Percentiles rank a stretch among this genome's conserved stretches.
Conservation (phyloP, 495 filamentous ascomycete species). For the Tuber umbilicatum region DNA sequence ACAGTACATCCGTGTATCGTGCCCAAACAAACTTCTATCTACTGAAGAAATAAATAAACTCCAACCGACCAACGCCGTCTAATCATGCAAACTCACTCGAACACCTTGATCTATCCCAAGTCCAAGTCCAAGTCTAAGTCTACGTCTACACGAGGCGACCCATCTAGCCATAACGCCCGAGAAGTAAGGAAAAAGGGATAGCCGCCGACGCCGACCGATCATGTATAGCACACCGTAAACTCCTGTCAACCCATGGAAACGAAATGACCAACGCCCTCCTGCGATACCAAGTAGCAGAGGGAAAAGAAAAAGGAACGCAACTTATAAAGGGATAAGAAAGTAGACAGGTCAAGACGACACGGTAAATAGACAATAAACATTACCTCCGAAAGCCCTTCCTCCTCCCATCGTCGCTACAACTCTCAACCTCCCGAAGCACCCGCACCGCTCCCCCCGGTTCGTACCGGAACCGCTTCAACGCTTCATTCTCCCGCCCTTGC, state of each 20-base stretch:
- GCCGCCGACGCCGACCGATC: neutral
- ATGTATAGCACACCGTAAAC: neutral
- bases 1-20: too few species aligned
- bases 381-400: constrained; percentile 13
- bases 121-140: neutral
- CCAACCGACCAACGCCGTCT: neutral
- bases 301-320: neutral
- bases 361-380: neutral
- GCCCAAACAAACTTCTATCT: neutral
- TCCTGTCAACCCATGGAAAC: neutral
- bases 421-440: constrained; percentile 12
- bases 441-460: constrained; percentile 12
- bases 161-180: neutral
- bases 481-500: constrained; percentile 4
- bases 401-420: constrained; percentile 5
- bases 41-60: neutral
- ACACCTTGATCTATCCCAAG: neutral
- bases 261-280: neutral
- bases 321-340: neutral
- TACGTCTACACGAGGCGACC: neutral
- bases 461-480: constrained; percentile 13
- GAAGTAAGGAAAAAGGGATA: neutral
- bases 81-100: constrained; percentile 1
- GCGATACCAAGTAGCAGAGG: neutral
- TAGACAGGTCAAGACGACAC: neutral